Percentiles rank a stretch among this genome's conserved stretches.
phyloP scores from a whole-genome alignment of 2,329 filamentous ascomycete genomes.

The Diaporthe vaccinii region DNA sequence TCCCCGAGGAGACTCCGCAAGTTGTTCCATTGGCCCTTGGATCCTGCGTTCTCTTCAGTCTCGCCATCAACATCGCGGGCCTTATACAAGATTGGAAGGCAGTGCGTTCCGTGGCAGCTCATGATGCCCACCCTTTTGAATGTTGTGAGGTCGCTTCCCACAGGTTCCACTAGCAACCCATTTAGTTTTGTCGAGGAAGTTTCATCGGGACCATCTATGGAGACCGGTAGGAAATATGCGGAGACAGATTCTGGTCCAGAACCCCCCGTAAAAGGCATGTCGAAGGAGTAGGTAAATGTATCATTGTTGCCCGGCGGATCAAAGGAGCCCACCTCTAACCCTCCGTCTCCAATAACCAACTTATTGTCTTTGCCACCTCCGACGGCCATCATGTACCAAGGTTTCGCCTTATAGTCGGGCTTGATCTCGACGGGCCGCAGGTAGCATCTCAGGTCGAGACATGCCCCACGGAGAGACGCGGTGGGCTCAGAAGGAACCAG shows the following conservation, averaged over 20 bases:
- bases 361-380: constrained; percentile 1
- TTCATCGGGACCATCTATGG: neutral
- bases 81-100: neutral
- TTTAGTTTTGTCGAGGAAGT: neutral
- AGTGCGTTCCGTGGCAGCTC: neutral
- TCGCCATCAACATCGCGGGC: neutral
- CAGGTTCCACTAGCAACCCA: neutral
- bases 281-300: neutral
- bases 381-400: constrained; percentile 14
- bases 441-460: constrained; percentile 7
- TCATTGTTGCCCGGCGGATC: neutral
- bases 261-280: neutral
- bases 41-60: neutral
- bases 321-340: neutral
- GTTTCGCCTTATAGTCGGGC: constrained; percentile 6
- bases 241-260: neutral
- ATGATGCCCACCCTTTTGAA: neutral
- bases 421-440: neutral
- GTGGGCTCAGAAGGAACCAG: neutral
- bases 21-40: neutral
- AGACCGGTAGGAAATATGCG: neutral
- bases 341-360: neutral
- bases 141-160: neutral
- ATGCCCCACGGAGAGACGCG: neutral
- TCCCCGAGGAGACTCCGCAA: neutral